Evolutionary conservation across 2,329 filamentous ascomycete genomes (phyloP).

Genomic region (Ilyonectria robusta): DNA sequence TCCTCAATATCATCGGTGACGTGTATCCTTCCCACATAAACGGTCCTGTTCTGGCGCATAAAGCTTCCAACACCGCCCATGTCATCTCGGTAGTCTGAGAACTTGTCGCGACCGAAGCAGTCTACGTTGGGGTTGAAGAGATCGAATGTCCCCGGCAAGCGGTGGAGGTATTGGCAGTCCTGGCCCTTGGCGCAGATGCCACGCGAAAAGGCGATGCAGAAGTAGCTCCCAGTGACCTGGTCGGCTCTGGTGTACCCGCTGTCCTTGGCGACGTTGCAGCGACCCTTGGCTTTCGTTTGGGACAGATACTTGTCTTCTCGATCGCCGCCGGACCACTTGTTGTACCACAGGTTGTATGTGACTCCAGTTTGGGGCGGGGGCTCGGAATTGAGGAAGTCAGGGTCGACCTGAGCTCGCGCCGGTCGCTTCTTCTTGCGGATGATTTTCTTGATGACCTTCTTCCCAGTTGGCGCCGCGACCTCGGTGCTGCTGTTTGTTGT

Average conservation of each 20-base stretch:
- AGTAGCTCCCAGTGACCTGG: slow-evolving; percentile 83
- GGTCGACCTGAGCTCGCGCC: slow-evolving; percentile 91
- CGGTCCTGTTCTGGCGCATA: slow-evolving; percentile 91
- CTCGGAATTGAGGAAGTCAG: slow-evolving; percentile 84
- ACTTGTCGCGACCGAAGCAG: slow-evolving; percentile 90
- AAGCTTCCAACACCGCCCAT: slow-evolving; percentile 98
- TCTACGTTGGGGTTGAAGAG: slow-evolving; percentile 95
- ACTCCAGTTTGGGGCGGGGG: slow-evolving; percentile 93
- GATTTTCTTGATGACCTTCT: slow-evolving; percentile 86
- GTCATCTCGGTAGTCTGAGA: slow-evolving; percentile 93
- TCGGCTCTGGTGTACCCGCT: slow-evolving; percentile 85
- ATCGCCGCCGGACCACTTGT: slow-evolving; percentile 97
- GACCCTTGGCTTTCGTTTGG: slow-evolving; percentile 84
- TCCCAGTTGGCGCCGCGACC: slow-evolving; percentile 62
- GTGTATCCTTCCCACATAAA: slow-evolving; percentile 95
- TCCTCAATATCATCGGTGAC: slow-evolving; percentile 98
- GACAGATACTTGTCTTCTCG: slow-evolving; percentile 91
- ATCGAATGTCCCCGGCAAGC: slow-evolving; percentile 88
- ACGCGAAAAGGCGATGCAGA: slow-evolving; percentile 93
- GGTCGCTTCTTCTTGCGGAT: slow-evolving; percentile 92
- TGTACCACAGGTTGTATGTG: slow-evolving; percentile 97
- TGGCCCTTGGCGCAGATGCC: slow-evolving; percentile 87
- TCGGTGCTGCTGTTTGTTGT: slow-evolving; percentile 59
- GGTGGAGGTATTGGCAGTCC: slow-evolving; percentile 95
- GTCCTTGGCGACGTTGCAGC: slow-evolving; percentile 89